Conservation (phyloP, 1,284 basidiomycete genomes). For the Xanthoconium separans region DNA sequence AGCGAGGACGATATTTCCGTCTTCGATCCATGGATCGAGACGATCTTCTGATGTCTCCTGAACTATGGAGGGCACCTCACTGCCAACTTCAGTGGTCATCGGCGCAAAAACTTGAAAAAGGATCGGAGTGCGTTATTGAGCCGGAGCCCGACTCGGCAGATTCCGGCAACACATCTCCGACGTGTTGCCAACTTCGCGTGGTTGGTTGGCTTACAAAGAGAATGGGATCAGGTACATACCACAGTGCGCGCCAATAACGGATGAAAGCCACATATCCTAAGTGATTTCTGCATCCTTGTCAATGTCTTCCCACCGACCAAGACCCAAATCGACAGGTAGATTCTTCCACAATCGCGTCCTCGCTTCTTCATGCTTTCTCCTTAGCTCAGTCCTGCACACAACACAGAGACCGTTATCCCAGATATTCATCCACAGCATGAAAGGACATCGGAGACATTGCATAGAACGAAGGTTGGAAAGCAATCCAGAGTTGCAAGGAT, state of each 20-base stretch:
- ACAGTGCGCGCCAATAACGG: not conserved
- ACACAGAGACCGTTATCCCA: constrained; percentile 2
- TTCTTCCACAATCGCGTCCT: not conserved
- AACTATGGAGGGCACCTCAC: not conserved
- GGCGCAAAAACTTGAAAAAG: too few species aligned
- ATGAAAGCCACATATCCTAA: not conserved
- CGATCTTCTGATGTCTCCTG: constrained; percentile 6
- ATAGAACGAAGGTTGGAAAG: not conserved
- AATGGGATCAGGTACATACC: not conserved
- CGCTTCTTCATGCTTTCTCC: not conserved
- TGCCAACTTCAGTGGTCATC: not conserved
- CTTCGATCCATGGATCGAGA: constrained; percentile 13
- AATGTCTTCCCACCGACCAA: constrained; percentile 5
- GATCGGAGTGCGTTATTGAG: too few species aligned
- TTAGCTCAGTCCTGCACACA: not conserved
- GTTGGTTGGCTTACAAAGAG: too few species aligned
- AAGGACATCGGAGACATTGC: not conserved
- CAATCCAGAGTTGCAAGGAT: not conserved
- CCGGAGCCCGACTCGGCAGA: too few species aligned
- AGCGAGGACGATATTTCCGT: constrained; percentile 10
- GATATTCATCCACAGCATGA: not conserved
- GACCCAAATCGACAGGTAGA: constrained; percentile 1
- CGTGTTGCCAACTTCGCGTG: too few species aligned
- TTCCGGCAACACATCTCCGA: too few species aligned
- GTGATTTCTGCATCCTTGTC: constrained; percentile 3